Base-by-base conservation (phyloP, 164 flowering plant genomes). In the Liriodendron chinense region DNA sequence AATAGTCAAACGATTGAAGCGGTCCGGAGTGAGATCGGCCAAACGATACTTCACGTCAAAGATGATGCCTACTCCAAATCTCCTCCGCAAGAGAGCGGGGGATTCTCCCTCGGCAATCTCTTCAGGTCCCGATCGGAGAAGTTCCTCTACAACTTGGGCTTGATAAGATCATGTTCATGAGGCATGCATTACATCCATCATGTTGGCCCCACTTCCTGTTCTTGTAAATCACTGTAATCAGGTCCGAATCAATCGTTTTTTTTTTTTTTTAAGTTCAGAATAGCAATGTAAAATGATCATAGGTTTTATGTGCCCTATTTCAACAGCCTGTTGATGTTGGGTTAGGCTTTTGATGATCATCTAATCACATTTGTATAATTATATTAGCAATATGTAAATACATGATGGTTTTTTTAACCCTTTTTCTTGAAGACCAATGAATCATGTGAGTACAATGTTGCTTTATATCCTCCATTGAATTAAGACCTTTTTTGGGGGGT, bases 71-170 rank as follows among this genome's bases (percentile, higher is more conserved):
- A 72, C 78, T 77, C 86, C 2, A 86, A 83, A 68, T 82, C 89
- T 53, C 87, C 89, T 16, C 76, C 87, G 0, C 85, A 82, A 34
- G 92, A 86, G 34, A 89, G 85, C 13, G 90, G 85, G 16, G 78
- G 73, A 23, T 93, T 95, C 80, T 95, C 98, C 9, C 76, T 93
- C 53, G 89, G 97, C 10, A 87, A 77, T 79, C 77, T 93, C 47
- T 89, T 95, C 76, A 82, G 89, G 74, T 79, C 94, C 1, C 86
- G 92, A 74, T 93, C 98, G 2, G 97, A 92, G 84, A 95, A 87
- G 84, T 84, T 93, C 50, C 92, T 94, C 25, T 91, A 83, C 78
- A 89, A 84, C 83, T 74, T 94, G 85, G 98, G 98, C 3, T 76
- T 94, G 73, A 90, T 87, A 18, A 91, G 80, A 78, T 92, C 98